These are phyloP conservation scores for Blastobotrys capitulatus DNA, from an alignment of 1,139 yeast species.

Conservation along the genomic window DNA sequence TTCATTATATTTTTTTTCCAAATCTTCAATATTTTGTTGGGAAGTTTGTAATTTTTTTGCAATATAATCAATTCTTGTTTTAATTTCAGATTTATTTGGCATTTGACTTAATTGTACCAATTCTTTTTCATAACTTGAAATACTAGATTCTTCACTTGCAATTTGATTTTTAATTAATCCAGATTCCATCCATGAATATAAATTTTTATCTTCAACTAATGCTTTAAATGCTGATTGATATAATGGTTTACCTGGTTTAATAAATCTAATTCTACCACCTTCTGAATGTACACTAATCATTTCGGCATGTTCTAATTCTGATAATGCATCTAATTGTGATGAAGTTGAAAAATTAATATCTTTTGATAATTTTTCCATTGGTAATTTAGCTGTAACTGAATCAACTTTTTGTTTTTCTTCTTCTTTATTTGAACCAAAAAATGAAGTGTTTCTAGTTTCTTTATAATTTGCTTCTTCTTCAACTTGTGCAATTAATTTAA, in stretches of 20 bases:
- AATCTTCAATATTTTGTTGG: constrained; percentile 39
- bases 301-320: constrained; percentile 75
- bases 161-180: constrained; percentile 52
- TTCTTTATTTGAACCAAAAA: constrained; percentile 6
- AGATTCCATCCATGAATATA: constrained; percentile 60
- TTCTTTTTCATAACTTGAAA: constrained; percentile 65
- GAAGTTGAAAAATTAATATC: constrained; percentile 58
- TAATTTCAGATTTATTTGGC: constrained; percentile 44
- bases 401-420: constrained; percentile 2
- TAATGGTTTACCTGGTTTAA: constrained; percentile 79
- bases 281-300: constrained; percentile 62
- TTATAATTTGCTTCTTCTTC: background rate
- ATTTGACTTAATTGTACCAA: constrained; percentile 50
- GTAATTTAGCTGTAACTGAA: constrained; percentile 7
- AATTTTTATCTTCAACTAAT: constrained; percentile 51
- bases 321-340: constrained; percentile 47
- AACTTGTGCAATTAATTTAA: constrained; percentile 51
- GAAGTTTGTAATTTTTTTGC: constrained; percentile 52
- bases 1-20: constrained; percentile 33
- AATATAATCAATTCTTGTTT: constrained; percentile 58
- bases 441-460: background rate
- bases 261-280: constrained; percentile 64
- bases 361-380: constrained; percentile 18
- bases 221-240: constrained; percentile 73
- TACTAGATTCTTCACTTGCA: constrained; percentile 56